Conservation (phyloP, 352 stramenopile genomes). For the Paralagenidium karlingii region DNA sequence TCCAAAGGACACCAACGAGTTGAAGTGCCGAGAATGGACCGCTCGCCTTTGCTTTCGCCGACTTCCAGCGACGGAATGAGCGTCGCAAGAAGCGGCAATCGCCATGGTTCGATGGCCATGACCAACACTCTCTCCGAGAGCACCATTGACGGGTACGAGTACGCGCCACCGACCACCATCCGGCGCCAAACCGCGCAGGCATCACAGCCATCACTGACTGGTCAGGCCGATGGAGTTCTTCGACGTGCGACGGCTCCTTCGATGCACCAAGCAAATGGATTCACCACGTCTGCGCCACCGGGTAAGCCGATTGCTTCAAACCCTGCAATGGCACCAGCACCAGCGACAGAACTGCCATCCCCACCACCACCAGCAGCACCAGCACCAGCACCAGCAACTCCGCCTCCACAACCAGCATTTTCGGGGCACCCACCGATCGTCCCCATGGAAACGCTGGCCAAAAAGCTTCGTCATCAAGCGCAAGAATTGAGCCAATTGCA, state of each 20-base stretch:
- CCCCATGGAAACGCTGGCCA: slow-evolving; percentile 51
- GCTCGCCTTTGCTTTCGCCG: neutral
- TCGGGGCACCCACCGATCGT: slow-evolving; percentile 11
- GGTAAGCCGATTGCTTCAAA: neutral
- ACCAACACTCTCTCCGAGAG: neutral
- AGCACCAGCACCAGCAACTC: neutral
- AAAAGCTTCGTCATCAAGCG: slow-evolving; percentile 61
- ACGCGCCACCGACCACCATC: slow-evolving; percentile 1
- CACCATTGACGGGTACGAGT: neutral
- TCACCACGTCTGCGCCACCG: neutral
- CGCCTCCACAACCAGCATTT: neutral
- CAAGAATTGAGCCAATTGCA: slow-evolving; percentile 57
- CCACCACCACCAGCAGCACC: neutral
- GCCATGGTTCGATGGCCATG: neutral
- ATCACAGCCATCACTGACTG: neutral
- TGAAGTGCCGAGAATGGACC: too few species aligned
- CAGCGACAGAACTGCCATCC: neutral
- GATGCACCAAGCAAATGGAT: neutral
- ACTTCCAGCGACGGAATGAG: neutral
- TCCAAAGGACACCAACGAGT: too few species aligned
- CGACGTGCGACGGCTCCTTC: too few species aligned
- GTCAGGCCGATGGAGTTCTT: too few species aligned
- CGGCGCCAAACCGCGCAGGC: slow-evolving; percentile 1
- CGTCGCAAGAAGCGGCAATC: neutral
- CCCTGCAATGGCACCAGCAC: neutral